These are phyloP conservation scores for Falciphora oryzae DNA, from an alignment of 2,329 filamentous ascomycete species.

Conservation along the genomic window DNA sequence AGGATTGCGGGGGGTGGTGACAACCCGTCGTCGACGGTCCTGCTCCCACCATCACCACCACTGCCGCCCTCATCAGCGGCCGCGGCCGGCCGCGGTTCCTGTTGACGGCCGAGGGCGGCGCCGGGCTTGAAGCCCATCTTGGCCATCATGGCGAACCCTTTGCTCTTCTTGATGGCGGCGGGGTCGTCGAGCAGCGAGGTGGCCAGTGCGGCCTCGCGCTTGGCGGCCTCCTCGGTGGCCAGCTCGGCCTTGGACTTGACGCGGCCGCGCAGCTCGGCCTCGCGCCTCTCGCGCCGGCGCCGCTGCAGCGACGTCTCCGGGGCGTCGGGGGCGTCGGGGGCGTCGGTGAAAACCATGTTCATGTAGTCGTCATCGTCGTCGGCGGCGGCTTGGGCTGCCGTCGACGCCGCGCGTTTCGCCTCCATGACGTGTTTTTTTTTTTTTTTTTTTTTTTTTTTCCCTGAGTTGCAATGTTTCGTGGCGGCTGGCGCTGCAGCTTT, in stretches of 20 bases:
- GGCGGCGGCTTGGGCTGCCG: slow-evolving; percentile 21
- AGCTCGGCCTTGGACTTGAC: slow-evolving; percentile 79
- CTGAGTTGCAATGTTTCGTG: not conserved
- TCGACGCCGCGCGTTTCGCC: not conserved
- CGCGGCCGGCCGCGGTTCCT: slow-evolving; percentile 37
- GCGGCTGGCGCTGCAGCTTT: not conserved
- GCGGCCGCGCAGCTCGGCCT: slow-evolving; percentile 62
- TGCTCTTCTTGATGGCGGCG: slow-evolving; percentile 56
- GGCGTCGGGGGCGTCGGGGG: slow-evolving; percentile 32
- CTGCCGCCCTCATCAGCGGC: slow-evolving; percentile 15
- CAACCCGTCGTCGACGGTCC: too few species aligned
- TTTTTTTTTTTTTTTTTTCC: too few species aligned
- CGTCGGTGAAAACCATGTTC: slow-evolving; percentile 82
- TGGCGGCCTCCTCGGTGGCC: slow-evolving; percentile 64
- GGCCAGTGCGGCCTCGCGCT: slow-evolving; percentile 69
- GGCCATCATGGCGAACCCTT: slow-evolving; percentile 94
- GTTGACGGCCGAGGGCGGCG: slow-evolving; percentile 55
- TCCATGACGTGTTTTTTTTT: not conserved
- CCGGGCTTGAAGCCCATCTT: slow-evolving; percentile 86
- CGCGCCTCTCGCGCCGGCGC: slow-evolving; percentile 46
- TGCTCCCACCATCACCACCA: slow-evolving; percentile 1
- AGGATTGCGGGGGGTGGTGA: slow-evolving; percentile 21
- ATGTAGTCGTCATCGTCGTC: slow-evolving; percentile 95
- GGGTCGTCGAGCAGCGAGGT: slow-evolving; percentile 59
- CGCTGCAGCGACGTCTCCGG: slow-evolving; percentile 49